phyloP scores from a whole-genome alignment of 805 yeast genomes.

The Lachancea waltii region DNA sequence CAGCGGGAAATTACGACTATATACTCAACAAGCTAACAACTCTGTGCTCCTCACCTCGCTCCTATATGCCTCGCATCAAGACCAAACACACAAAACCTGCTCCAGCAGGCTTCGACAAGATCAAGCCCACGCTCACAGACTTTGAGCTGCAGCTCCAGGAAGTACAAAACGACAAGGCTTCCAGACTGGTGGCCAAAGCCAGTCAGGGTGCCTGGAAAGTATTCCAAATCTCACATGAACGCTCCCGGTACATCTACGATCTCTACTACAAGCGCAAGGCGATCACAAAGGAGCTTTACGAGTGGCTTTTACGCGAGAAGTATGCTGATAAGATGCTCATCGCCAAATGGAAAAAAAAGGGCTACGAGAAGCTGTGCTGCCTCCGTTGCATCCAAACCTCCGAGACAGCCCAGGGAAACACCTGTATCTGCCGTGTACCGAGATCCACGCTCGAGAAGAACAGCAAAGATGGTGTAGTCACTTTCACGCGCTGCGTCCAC shows the following conservation, averaged over 20 bases:
- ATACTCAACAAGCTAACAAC: no score
- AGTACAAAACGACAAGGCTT: slow-evolving; percentile 35
- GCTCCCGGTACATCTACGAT: slow-evolving; percentile 69
- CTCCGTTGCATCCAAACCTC: slow-evolving; percentile 61
- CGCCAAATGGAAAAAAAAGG: slow-evolving; percentile 80
- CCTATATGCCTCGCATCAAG: slow-evolving; percentile 19
- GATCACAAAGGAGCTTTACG: slow-evolving; percentile 61
- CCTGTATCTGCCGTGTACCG: slow-evolving; percentile 87
- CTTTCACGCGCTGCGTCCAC: slow-evolving; percentile 55
- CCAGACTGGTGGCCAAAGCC: slow-evolving; percentile 42
- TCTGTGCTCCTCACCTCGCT: neutral
- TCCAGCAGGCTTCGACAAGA: slow-evolving; percentile 68
- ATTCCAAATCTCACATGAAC: slow-evolving; percentile 61
- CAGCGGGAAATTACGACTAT: no score
- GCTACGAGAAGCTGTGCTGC: slow-evolving; percentile 84
- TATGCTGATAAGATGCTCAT: slow-evolving; percentile 64
- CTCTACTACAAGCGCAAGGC: slow-evolving; percentile 64
- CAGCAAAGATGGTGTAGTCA: slow-evolving; percentile 22
- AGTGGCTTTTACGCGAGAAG: slow-evolving; percentile 62
- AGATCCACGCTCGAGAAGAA: slow-evolving; percentile 41
- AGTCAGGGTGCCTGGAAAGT: slow-evolving; percentile 65
- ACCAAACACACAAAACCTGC: slow-evolving; percentile 38
- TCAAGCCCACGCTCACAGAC: slow-evolving; percentile 58
- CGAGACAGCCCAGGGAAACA: slow-evolving; percentile 57
- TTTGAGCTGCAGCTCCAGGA: slow-evolving; percentile 54